Base-by-base conservation (phyloP, 345 rosid species). In the Clarkia xantiana region DNA sequence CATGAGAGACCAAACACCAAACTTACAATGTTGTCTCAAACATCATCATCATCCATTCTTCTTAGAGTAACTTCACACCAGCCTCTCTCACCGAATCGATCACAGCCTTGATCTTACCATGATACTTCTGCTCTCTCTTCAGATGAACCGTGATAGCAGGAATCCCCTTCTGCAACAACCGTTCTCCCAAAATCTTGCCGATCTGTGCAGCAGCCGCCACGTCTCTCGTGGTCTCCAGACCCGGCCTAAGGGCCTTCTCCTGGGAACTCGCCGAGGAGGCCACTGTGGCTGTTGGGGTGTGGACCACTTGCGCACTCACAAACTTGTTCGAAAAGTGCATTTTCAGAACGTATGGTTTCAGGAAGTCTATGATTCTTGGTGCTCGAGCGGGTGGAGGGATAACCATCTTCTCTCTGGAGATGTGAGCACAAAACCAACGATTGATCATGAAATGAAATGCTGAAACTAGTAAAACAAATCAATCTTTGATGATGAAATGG, bases 201-300 rank as follows among this genome's bases (percentile, higher is more conserved):
- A 81, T 90, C 71, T 71, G 74, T 14, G 93, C 66, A 48, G 97
- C 97, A 45, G 93, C 93, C 0, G 86, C 94, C n/a, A 86, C 83
- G 43, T 90, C 93, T 16, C 84, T 71, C 15, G 89, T 70, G 51
- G 70, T 60, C n/a, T 51, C 85, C 74, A 75, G 69, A 65, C 71
- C 71, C 10, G 65, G 16, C 64, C 94, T 75, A 51, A 91, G 46
- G 44, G 77, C 73, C 73, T 78, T 79, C 71, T 86, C 94, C 60
- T 79, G 94, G 12, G 89, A 83, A 67, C 83, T 86, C 2, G 93
- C 94, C 0, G 84, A 67, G 19, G 76, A 74, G 20, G 93, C 94
- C 9, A 91, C 94, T 0, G 82, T 77, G 20, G 93, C 84, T 2
- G 85, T 76, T 20, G 98, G 93, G 0, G 84, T 53, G 68, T 81